Base-by-base conservation (phyloP, 768 basidiomycete species). In the Goffeauzyma gilvescens region DNA sequence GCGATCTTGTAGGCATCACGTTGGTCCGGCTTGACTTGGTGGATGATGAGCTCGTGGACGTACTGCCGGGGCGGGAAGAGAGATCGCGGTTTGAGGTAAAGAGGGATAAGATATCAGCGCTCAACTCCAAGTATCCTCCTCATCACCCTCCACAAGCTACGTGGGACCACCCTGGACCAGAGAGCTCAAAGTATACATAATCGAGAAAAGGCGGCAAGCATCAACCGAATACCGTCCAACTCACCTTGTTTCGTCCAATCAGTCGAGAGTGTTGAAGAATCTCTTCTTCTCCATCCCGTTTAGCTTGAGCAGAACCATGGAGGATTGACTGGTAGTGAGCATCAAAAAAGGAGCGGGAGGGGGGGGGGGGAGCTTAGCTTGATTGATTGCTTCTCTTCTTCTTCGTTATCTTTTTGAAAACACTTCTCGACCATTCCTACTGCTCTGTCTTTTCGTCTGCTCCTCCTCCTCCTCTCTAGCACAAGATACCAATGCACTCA, bases 221-320 rank as follows among this genome's bases (percentile, higher is more conserved):
- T 27, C 25, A 27, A 9, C 32, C 41, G 13, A 37, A 3, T 6
- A 13, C 21, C 15, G 4, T 18, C 14, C 15, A 24, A 64, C 78
- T 55, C 56, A 86, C 86, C 70, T 96, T 96, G 34, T 87, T 85
- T 45, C 90, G 70, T 25, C 83, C 90, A 30, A 98, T 79, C 6
- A 89, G 66, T 53, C 76, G 72, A 2, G 84, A 87, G 61, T 96
- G 87, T 56, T 89, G 82, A 44, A 74, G 73, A 33, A 72, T 66
- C 44, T 79, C 78, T 27, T 75, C 65, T 38, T 82, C 81, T 30
- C 85, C 81, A 32, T 77, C 82, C 55, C 72, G 70, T 65, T 82
- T 80, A 33, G 89, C 89, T 56, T 86, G 78, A 34, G 77, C 76
- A 23, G 84, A 87, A n/a, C 93, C 93, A 64, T 96, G 87, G 45